Evolutionary conservation across 306 rosid species (phyloP), one percentile per base, ranked within the genome.

Genomic region (Medicago arabica): DNA sequence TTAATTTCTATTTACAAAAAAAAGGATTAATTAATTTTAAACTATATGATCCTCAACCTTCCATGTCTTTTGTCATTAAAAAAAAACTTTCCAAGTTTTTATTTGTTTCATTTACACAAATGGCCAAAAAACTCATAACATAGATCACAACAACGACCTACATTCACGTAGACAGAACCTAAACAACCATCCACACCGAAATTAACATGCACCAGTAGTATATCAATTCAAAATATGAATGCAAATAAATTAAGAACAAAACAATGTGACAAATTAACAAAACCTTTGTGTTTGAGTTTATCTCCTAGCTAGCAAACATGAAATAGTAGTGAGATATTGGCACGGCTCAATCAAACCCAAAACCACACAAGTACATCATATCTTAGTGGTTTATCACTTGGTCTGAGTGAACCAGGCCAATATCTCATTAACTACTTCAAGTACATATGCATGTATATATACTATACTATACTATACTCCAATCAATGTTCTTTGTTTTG

Each of bases 361-460:
- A 64, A 21, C 67, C 25, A 14, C 61, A 60, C 41, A 5, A 51
- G 38, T 7, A 14, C 4, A 4, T 4, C 9, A 18, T 15, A 6
- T 11, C 8, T 16, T 53, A 11, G 46, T 8, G 61, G 72, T 10
- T 2, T 57, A 10, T 36, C 61, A 23, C 0, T 71, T 13, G 7
- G 79, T 86, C 87, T 85, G 93, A 89, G 90, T 89, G 93, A 89
- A 84, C 93, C 93, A 85, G 87, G 89, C 93, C 93, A 89, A 89
- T 89, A 89, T 83, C 93, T 78, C 77, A 86, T 85, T 76, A 61
- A 79, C 93, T 76, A 81, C 71, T 83, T 81, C 93, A 89, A 54
- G 41, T 16, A 63, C 36, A 58, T 54, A 46, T 46, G 44, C 8
- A 39, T 46, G 12, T 9, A 39, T 9, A 40, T 46, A 46, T n/a